These are phyloP conservation scores for Erysimum pusillum DNA, from an alignment of 441 rosid genomes.

Conservation along the genomic window DNA sequence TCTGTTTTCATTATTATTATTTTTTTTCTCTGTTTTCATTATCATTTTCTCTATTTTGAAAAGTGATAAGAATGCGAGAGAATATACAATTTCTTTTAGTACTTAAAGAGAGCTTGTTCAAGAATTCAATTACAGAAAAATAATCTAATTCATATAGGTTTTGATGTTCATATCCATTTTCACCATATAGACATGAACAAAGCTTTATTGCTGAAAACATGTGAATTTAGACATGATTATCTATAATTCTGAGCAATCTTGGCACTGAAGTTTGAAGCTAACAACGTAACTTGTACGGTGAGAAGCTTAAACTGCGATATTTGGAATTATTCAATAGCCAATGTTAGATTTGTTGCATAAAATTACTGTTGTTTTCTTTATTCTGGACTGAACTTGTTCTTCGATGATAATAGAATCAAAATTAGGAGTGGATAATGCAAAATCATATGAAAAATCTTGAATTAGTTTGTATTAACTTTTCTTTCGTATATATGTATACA, in stretches of 20 bases:
- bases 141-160: neutral
- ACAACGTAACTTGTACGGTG: neutral
- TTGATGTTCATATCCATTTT: neutral
- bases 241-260: neutral
- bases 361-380: neutral
- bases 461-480: neutral
- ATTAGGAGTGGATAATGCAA: neutral
- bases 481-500: neutral
- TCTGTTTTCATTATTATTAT: neutral
- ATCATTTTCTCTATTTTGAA: neutral
- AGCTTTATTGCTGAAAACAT: constrained; percentile 13
- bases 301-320: neutral
- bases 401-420: neutral
- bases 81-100: neutral
- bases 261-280: neutral
- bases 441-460: neutral
- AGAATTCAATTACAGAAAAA: neutral
- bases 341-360: neutral
- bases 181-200: constrained; percentile 15
- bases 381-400: neutral
- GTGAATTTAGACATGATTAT: neutral
- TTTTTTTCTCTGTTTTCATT: neutral
- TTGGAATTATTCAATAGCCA: neutral
- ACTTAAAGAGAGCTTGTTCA: neutral
- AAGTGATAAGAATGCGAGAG: neutral